Percentiles rank a stretch among this genome's conserved stretches.
Conservation (phyloP, 441 rosid species). For the Jatropha multifida region DNA sequence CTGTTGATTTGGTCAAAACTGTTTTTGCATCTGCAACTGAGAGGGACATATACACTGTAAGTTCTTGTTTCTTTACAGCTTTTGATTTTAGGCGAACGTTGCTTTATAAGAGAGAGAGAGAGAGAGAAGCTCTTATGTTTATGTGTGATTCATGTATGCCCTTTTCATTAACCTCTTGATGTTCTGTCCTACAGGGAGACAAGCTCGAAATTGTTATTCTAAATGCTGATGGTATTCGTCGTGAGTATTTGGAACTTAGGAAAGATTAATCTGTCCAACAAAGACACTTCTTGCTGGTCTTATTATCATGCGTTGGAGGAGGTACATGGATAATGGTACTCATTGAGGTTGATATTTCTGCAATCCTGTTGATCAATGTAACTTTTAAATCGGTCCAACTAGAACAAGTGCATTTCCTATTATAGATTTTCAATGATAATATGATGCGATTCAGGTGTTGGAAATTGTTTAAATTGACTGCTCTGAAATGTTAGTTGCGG, state of each 20-base stretch:
- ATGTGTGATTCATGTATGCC: not conserved
- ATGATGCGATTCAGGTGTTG: not conserved
- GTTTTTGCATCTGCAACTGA: conserved; percentile 95
- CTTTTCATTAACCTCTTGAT: conserved; percentile 5
- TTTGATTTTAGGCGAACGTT: not conserved
- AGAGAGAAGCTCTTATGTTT: too few species aligned
- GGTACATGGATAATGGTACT: not conserved
- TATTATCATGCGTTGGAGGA: not conserved
- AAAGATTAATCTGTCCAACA: conserved; percentile 51
- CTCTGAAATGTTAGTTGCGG: not conserved
- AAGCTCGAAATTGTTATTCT: conserved; percentile 78
- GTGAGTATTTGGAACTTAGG: conserved; percentile 78
- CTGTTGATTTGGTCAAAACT: conserved; percentile 87
- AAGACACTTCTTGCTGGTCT: not conserved
- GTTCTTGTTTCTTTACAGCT: not conserved
- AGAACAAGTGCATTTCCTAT: conserved; percentile 15
- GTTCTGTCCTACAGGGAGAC: conserved; percentile 62
- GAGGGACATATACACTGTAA: conserved; percentile 95
- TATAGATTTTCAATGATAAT: conserved; percentile 1
- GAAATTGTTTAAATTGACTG: not conserved
- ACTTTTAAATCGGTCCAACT: not conserved
- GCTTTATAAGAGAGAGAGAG: not conserved
- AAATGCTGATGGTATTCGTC: conserved; percentile 67
- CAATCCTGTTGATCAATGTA: not conserved
- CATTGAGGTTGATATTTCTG: not conserved